A percentile compares a stretch with the other conserved stretches of the same genome.
These are phyloP conservation scores for Aureobasidium sp. DNA, from an alignment of 2,329 filamentous ascomycete genomes.

Conservation along the genomic window DNA sequence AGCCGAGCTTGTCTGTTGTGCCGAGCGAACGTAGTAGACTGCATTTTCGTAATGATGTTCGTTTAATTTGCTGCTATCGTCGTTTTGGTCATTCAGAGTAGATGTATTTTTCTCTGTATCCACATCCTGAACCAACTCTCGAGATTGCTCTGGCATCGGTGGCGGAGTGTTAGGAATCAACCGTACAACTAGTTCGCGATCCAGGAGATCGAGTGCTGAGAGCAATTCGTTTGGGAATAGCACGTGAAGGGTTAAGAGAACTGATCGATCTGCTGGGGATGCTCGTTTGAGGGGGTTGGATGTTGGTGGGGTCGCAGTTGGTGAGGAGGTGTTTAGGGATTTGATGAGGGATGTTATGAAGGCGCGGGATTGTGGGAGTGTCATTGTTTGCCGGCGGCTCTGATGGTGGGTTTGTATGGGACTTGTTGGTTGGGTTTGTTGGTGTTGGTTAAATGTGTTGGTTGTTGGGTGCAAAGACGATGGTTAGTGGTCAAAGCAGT, in stretches of 20 bases:
- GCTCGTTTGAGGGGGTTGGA: slow-evolving; percentile 35
- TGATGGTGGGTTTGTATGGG: neutral
- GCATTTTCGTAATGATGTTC: slow-evolving; percentile 15
- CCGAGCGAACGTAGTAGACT: slow-evolving; percentile 57
- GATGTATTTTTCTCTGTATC: neutral
- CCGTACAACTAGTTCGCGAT: slow-evolving; percentile 61
- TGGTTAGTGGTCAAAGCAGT: no score
- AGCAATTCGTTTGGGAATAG: slow-evolving; percentile 74
- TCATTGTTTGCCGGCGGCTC: neutral
- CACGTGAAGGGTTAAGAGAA: slow-evolving; percentile 74
- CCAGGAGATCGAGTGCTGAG: slow-evolving; percentile 78
- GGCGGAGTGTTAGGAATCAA: slow-evolving; percentile 18
- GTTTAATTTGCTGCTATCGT: neutral
- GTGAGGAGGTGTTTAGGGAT: slow-evolving; percentile 15
- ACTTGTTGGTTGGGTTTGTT: neutral
- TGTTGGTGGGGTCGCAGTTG: slow-evolving; percentile 13
- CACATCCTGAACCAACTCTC: neutral
- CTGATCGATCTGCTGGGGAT: slow-evolving; percentile 25
- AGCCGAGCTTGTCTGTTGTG: slow-evolving; percentile 28
- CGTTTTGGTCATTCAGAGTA: neutral
- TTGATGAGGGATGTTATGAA: slow-evolving; percentile 22
- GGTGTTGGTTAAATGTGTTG: neutral
- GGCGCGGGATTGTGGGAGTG: slow-evolving; percentile 6
- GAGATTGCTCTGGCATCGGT: neutral
- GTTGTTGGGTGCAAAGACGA: no score